Evolutionary conservation across 2,329 filamentous ascomycete species (phyloP), one percentile per base, ranked within the genome.

Genomic region (Hortaea werneckii): DNA sequence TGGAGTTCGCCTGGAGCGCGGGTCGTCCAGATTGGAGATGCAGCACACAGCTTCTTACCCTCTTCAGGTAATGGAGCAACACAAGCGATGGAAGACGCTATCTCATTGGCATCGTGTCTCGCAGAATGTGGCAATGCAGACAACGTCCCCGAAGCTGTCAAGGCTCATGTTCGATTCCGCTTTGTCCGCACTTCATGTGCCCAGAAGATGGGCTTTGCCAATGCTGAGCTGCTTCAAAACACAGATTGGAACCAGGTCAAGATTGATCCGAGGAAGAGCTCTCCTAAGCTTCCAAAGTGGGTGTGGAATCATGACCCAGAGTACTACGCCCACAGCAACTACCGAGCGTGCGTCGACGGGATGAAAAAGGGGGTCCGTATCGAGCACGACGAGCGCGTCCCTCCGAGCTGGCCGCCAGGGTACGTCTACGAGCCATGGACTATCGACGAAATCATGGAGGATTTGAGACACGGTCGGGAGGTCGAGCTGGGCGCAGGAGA

Each of bases 21-120:
- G 29, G 73, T 78, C 41, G 69, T 69, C 2, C 62, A 77, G 37
- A 58, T 77, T 1, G 75, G 75, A 4, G 75, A 78, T 50, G 71
- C 71, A 38, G 76, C 74, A 41, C 74, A 77, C 53, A 65, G 73
- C 0, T 75, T 76, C 54, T 55, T 77, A 5, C 75, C 74, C 0
- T 75, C 73, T 0, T 74, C 71, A 45, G 72, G 72, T 0, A 74
- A 76, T 48, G 74, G 74, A 1, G 73, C 73, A 1, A 73, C 72
- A 37, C 73, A 77, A 54, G 73, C 75, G 0, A 70, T 74, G 4
- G 75, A 78, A 59, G 76, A 75, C 54, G 71, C 65, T 1, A 67
- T 66, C 8, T 68, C 70, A 20, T 54, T 75, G 42, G 70, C 70
- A 0, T 56, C 68, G 4, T 73, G 70, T 50, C 54, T 74, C 43